Evolutionary conservation across 768 basidiomycete species (phyloP), one percentile per base, ranked within the genome.

Genomic region (Leucosporidium creatinivorum): DNA sequence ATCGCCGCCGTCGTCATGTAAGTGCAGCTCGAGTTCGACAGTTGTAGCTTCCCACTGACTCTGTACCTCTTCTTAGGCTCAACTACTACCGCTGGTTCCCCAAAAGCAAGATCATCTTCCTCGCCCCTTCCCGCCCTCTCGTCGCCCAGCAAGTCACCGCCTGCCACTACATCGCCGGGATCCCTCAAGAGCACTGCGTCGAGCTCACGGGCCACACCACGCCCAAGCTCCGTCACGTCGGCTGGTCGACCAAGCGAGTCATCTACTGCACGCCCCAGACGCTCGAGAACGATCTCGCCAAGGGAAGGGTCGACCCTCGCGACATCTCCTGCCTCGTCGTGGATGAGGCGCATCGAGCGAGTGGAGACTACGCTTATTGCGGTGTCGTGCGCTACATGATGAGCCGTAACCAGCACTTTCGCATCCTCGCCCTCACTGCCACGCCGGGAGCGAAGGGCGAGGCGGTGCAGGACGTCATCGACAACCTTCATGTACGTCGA

Each of bases 121-220:
- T 97, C 56, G 94, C 94, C 0, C 94, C 94, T 2, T 93, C 96
- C 3, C 94, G 93, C 75, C 96, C 96, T 7, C 83, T 99, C 9
- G 96, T 99, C 30, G 85, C 90, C 6, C 96, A 99, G 76, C 96
- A 99, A 75, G 85, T 97, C 49, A 85, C 88, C 60, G 93, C 96
- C 2, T 97, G 91, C 76, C 96, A 96, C 74, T 83, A 87, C 76
- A 86, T 87, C 7, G 97, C 93, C 73, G 96, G 96, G 9, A 97
- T 98, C 61, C 90, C 93, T 23, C 89, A 89, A 8, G 81, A 80
- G 60, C 89, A 93, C 75, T 89, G 91, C 0, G 82, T 85, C 13
- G 93, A 96, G 75, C 79, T 99, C 73, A 97, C 92, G 0, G 94
- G 94, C 4, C 81, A 87, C 30, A 86, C 85, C 33, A 75, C 82